Base-by-base conservation (phyloP, 2,329 filamentous ascomycete species). In the Hymenoscyphus scutula region DNA sequence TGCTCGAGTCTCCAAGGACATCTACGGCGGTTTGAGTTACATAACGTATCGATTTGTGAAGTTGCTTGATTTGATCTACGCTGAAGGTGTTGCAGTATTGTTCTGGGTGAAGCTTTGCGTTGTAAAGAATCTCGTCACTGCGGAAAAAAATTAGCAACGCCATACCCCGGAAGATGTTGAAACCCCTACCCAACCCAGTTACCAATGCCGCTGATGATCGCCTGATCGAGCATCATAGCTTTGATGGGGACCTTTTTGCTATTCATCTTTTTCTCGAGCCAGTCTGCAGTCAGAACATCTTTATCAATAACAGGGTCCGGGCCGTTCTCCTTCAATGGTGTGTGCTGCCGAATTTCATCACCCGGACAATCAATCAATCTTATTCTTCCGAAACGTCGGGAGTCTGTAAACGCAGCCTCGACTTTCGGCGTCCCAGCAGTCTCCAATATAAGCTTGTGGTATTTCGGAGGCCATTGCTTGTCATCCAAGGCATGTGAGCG, bases 231-330 rank as follows among this genome's bases (percentile, higher is more conserved):
- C 13, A 99, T 79, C 23, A 97, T 80, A 0, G 92, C 91, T 75
- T 98, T 98, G 67, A 98, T 84, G 0, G 94, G 93, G 0, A 97
- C 90, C 70, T 86, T 91, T 60, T 94, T 92, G 62, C 82, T 85
- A 57, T 77, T 80, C 79, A 97, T 81, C 75, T 91, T 90, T 61
- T 81, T 76, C n/a, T 76, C 77, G 19, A 99, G 76, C 82, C 91
- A 98, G 0, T 86, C 83, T 60, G 89, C 83, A 0, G 91, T 96
- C 66, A 98, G 84, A 1, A 87, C 76, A 53, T 92, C 86, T 64
- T 85, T 86, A 73, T 98, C 93, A 1, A 91, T 81, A 0, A 98
- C 89, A 0, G 95, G 95, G 77, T 99, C 95, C 0, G 95, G 94
- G 0, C 95, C 95, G 72, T 98, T 97, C 74, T 97, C 91, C 38